These are phyloP conservation scores for Pythium rhizo-oryzae DNA, from an alignment of 352 stramenopile genomes.

Conservation along the genomic window DNA sequence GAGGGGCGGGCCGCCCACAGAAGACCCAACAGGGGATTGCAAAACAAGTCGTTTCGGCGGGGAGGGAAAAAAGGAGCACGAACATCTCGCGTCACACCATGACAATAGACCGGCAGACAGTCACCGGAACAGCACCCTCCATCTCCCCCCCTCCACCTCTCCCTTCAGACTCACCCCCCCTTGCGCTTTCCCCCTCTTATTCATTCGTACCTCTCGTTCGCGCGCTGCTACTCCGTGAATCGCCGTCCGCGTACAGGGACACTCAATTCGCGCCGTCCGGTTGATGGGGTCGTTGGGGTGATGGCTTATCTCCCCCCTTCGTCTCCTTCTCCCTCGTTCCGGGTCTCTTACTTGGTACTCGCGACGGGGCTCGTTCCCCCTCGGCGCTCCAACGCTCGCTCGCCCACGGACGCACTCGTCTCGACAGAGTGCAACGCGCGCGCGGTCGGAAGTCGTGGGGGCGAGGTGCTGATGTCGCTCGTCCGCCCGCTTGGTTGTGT, in stretches of 20 bases:
- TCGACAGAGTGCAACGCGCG: constrained; percentile 10
- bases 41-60: too few relatives aligned
- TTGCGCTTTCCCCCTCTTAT: not conserved
- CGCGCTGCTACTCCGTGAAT: constrained; percentile 3
- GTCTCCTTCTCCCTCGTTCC: not conserved
- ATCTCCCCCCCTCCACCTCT: not conserved
- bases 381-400: not conserved
- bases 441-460: not conserved
- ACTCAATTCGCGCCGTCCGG: constrained; percentile 5
- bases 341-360: not conserved
- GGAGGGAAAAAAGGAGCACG: too few relatives aligned
- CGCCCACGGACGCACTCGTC: not conserved
- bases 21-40: too few relatives aligned
- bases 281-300: not conserved
- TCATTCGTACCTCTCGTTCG: constrained; percentile 22
- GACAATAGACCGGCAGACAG: too few relatives aligned
- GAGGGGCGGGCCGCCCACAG: too few relatives aligned
- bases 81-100: too few relatives aligned
- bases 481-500: constrained; percentile 25
- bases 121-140: too few relatives aligned
- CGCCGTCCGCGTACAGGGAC: not conserved
- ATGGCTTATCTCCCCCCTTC: not conserved
- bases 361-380: not conserved
- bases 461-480: constrained; percentile 16
- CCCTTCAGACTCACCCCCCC: not conserved